Evolutionary conservation across 2,329 filamentous ascomycete species (phyloP).

Genomic region (Fusarium sp.): DNA sequence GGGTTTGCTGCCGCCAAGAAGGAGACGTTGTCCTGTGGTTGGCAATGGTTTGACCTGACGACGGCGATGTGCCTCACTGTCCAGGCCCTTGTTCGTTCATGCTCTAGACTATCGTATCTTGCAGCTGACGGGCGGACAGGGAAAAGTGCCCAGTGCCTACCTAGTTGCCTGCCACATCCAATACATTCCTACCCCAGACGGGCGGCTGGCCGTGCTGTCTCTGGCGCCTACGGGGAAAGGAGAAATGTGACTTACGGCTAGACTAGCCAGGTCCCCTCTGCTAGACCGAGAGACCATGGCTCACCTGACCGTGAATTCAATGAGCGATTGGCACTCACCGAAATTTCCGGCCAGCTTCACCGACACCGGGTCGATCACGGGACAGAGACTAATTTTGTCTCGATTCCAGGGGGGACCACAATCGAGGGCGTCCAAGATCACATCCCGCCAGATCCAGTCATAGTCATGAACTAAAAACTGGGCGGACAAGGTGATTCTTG

Average conservation of each 20-base stretch:
- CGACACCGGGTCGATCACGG: slow-evolving; percentile 41
- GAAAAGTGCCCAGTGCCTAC: background rate
- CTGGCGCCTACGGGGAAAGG: slow-evolving; percentile 9
- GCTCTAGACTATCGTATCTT: slow-evolving; percentile 21
- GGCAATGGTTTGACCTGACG: slow-evolving; percentile 20
- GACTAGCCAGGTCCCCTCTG: slow-evolving; percentile 31
- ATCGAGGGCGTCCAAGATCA: slow-evolving; percentile 22
- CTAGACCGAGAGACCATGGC: slow-evolving; percentile 19
- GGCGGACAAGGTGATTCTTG: slow-evolving; percentile 28
- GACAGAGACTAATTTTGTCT: slow-evolving; percentile 33
- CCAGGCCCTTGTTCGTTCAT: slow-evolving; percentile 17
- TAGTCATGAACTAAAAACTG: slow-evolving; percentile 32
- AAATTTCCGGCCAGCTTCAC: slow-evolving; percentile 41
- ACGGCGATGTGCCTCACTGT: slow-evolving; percentile 18
- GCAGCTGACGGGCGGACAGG: slow-evolving; percentile 8
- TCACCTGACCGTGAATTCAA: slow-evolving; percentile 40
- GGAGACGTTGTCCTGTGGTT: slow-evolving; percentile 24
- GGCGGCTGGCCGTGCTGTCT: slow-evolving; percentile 22
- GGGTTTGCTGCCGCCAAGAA: slow-evolving; percentile 38
- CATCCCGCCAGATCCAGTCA: slow-evolving; percentile 36
- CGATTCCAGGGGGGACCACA: slow-evolving; percentile 24
- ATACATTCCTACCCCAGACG: slow-evolving; percentile 36
- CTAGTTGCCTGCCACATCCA: background rate
- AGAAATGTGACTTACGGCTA: slow-evolving; percentile 11
- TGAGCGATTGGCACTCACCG: slow-evolving; percentile 39